A percentile compares a stretch with the other conserved stretches of the same genome.
These are phyloP conservation scores for Penicillium crustosum DNA, from an alignment of 2,329 filamentous ascomycete species.

Conservation along the genomic window DNA sequence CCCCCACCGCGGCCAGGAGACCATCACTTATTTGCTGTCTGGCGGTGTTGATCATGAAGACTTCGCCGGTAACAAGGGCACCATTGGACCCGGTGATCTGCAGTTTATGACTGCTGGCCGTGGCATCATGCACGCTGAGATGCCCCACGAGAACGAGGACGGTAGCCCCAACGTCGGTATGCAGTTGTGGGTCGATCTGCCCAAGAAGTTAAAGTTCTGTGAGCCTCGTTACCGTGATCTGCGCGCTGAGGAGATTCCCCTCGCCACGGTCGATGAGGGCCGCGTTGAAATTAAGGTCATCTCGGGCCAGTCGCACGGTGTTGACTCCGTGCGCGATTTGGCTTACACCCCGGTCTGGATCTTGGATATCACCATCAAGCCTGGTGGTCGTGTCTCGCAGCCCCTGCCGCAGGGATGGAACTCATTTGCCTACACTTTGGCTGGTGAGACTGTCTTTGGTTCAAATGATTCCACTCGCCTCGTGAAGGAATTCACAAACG, in stretches of 20 bases:
- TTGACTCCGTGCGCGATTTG: conserved; percentile 84
- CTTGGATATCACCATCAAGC: conserved; percentile 75
- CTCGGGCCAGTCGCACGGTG: conserved; percentile 76
- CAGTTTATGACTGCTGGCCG: conserved; percentile 97
- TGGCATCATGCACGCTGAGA: conserved; percentile 93
- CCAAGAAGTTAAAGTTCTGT: conserved; percentile 75
- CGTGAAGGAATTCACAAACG: conserved; percentile 71
- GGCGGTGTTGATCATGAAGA: conserved; percentile 91
- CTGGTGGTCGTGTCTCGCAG: conserved; percentile 76
- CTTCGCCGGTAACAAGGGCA: conserved; percentile 81
- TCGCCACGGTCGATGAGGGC: conserved; percentile 67
- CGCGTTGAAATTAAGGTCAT: conserved; percentile 86
- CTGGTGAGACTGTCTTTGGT: conserved; percentile 67
- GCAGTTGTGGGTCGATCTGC: conserved; percentile 94
- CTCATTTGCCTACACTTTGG: conserved; percentile 82
- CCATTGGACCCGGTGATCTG: conserved; percentile 80
- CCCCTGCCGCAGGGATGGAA: conserved; percentile 79
- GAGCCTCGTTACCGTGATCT: conserved; percentile 92
- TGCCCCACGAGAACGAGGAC: conserved; percentile 78
- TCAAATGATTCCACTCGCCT: conserved; percentile 37
- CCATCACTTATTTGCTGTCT: conserved; percentile 83
- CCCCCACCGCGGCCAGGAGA: conserved; percentile 77
- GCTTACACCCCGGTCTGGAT: conserved; percentile 98
- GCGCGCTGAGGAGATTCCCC: conserved; percentile 73
- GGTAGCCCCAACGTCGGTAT: conserved; percentile 78